These are phyloP conservation scores for Wickerhamomyces sp. DNA, from an alignment of 1,139 yeast genomes.

Conservation along the genomic window DNA sequence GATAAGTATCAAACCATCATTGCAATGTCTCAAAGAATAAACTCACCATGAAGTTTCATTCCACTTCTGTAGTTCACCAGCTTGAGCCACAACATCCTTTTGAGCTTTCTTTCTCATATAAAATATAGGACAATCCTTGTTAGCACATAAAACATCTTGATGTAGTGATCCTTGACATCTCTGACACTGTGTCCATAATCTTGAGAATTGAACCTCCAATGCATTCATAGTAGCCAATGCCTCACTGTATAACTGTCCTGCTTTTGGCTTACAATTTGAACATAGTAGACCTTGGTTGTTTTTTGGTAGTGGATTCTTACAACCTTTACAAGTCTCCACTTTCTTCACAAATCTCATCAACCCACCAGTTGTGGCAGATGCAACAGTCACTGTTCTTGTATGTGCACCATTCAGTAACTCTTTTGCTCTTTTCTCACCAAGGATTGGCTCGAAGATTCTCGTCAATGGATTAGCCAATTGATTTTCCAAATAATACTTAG, in stretches of 20 bases:
- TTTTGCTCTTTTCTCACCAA: constrained; percentile 81
- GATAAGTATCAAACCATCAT: too few relatives aligned
- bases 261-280: constrained; percentile 66
- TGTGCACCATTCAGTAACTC: constrained; percentile 78
- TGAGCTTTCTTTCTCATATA: constrained; percentile 96
- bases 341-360: constrained; percentile 89
- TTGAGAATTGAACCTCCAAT: constrained; percentile 75
- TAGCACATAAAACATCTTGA: constrained; percentile 92
- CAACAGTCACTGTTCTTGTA: constrained; percentile 71
- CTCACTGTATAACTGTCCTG: constrained; percentile 73
- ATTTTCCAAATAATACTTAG: constrained; percentile 88
- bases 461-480: constrained; percentile 89
- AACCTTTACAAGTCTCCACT: constrained; percentile 82
- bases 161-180: constrained; percentile 95
- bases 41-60: constrained; percentile 23
- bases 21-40: too few relatives aligned
- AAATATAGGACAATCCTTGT: constrained; percentile 95
- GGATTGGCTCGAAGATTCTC: constrained; percentile 91
- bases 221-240: constrained; percentile 77
- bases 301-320: constrained; percentile 74
- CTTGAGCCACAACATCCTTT: constrained; percentile 71
- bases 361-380: constrained; percentile 61
- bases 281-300: constrained; percentile 77
- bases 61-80: constrained; percentile 66
- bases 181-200: constrained; percentile 98